Evolutionary conservation across 2,329 filamentous ascomycete species (phyloP), one percentile per base, ranked within the genome.

Genomic region (Teratosphaeria epicoccoides): DNA sequence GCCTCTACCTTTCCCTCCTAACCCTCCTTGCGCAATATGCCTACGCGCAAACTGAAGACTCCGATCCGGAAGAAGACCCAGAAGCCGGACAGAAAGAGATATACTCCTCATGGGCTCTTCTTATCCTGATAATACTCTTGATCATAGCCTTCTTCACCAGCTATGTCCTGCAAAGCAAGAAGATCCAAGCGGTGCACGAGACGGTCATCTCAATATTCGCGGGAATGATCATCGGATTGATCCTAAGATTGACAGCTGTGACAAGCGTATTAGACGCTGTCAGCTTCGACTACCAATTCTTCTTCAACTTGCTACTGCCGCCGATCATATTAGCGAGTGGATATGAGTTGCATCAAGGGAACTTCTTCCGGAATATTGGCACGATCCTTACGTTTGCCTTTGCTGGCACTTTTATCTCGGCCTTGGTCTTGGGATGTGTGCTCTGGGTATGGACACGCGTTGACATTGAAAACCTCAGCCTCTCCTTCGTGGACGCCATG

Each of bases 121-220:
- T 96, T 73, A 98, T 98, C 66, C 82, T 95, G 62, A 95, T 98
- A 63, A 80, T 88, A 73, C 82, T 98, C 62, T 83, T 98, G 63
- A 95, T 97, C 61, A 81, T 87, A 59, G 91, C 93, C 56, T 87
- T 98, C 63, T 95, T 97, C 70, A 95, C 89, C 44, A 96, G 90
- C 76, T 98, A 98, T 73, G 85, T 94, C 61, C 80, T 98, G 55
- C 91, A 97, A 71, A 88, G 93, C 73, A 90, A 88, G 72, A 96
- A 94, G 73, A 90, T 98, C 52, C 93, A 96, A 65, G 93, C 93
- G 24, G 85, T 98, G 50, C 93, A 98, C 70, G 93, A 98, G 75
- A 98, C 93, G 1, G 93, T 97, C 62, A 83, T 98, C 56, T 97
- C 91, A 55, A 98, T 98, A 68, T 97, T 98, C 74, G 90, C 89